phyloP scores from a whole-genome alignment of 371 early-diverging fungal species.

The Mucor velutinosus region DNA sequence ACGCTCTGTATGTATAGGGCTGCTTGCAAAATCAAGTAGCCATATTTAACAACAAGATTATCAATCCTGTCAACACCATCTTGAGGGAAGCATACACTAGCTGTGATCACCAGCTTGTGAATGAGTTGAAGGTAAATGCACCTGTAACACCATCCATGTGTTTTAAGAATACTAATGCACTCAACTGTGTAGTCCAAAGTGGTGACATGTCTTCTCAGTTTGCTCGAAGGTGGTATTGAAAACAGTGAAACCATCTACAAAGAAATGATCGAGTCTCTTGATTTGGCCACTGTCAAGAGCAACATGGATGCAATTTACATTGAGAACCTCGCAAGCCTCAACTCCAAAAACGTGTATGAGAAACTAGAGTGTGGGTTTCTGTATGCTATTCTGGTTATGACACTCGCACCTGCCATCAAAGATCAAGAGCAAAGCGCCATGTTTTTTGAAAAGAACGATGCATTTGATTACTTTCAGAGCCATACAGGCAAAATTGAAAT shows the following conservation, averaged over 20 bases:
- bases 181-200: constrained; percentile 40
- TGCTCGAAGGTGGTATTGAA: constrained; percentile 59
- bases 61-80: constrained; percentile 55
- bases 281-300: constrained; percentile 34
- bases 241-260: constrained; percentile 50
- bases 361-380: constrained; percentile 44
- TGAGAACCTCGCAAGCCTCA: constrained; percentile 18
- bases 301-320: constrained; percentile 41
- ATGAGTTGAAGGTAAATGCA: constrained; percentile 40
- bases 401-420: constrained; percentile 33
- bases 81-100: constrained; percentile 38
- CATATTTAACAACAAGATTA: constrained; percentile 57
- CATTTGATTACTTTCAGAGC: constrained; percentile 48
- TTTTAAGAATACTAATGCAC: background rate
- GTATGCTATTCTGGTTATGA: constrained; percentile 49
- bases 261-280: constrained; percentile 51
- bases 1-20: constrained; percentile 13
- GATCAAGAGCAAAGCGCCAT: constrained; percentile 28
- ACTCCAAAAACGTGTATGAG: constrained; percentile 27
- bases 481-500: constrained; percentile 62
- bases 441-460: constrained; percentile 33
- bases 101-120: constrained; percentile 29
- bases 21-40: constrained; percentile 44
- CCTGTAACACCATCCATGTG: background rate
- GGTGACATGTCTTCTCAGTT: constrained; percentile 48